phyloP scores from a whole-genome alignment of 164 flowering plant species.

The Dillenia turbinata region DNA sequence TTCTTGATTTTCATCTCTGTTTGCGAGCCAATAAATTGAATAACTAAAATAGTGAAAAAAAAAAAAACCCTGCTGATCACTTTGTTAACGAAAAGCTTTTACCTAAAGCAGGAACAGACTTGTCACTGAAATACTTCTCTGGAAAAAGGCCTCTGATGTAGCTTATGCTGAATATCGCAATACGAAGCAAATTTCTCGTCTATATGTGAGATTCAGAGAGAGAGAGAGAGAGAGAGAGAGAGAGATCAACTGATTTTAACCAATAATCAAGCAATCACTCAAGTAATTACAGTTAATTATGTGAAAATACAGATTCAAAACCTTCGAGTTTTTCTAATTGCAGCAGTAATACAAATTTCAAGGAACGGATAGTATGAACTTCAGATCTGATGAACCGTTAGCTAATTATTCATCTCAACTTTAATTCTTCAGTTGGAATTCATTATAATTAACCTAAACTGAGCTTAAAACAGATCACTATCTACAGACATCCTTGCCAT shows the following conservation, averaged over 20 bases:
- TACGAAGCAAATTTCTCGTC: constrained; percentile 92
- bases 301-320: too few relatives aligned
- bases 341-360: too few relatives aligned
- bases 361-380: too few relatives aligned
- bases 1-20: constrained; percentile 96
- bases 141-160: constrained; percentile 95
- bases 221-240: neutral
- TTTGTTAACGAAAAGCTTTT: constrained; percentile 8
- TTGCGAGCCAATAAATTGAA: neutral
- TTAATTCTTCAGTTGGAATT: too few relatives aligned
- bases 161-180: constrained; percentile 93
- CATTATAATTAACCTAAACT: too few relatives aligned
- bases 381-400: too few relatives aligned
- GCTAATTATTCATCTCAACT: too few relatives aligned
- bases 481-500: too few relatives aligned
- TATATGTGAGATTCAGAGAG: constrained; percentile 12
- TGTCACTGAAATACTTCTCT: constrained; percentile 89
- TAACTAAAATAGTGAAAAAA: neutral
- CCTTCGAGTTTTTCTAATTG: too few relatives aligned
- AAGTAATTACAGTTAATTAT: too few relatives aligned
- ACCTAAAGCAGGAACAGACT: constrained; percentile 93
- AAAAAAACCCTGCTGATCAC: neutral
- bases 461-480: too few relatives aligned
- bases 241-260: neutral
- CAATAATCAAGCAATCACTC: neutral